A percentile compares a stretch with the other conserved stretches of the same genome.
Evolutionary conservation across 164 flowering plant genomes (phyloP).

Genomic region (Umbellularia californica): DNA sequence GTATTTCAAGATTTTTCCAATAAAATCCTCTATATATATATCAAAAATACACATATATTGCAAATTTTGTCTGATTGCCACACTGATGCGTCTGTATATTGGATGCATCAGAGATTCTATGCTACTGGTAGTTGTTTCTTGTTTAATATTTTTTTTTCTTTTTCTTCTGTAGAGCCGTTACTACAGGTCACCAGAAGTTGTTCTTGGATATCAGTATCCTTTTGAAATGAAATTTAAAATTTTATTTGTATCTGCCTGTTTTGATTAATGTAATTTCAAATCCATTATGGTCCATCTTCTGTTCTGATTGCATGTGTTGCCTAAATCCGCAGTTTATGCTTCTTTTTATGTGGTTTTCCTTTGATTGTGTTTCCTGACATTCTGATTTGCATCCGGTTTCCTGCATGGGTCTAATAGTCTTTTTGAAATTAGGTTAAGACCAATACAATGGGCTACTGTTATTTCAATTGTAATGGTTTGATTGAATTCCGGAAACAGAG

Average conservation of each 20-base stretch:
- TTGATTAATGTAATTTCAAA: not conserved
- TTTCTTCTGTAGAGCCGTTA: constrained; percentile 86
- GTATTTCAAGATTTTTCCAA: no score
- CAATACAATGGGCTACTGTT: not conserved
- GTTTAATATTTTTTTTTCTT: not conserved
- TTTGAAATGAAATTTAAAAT: not conserved
- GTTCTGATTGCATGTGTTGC: no score
- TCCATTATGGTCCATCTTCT: not conserved
- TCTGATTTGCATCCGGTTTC: not conserved
- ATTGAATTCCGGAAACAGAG: not conserved
- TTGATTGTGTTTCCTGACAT: not conserved
- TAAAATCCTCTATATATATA: no score
- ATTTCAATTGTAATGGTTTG: not conserved
- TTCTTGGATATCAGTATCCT: constrained; percentile 99
- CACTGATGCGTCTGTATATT: not conserved
- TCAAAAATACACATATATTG: no score
- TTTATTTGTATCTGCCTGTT: not conserved
- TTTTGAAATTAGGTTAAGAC: no score
- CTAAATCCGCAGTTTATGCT: no score
- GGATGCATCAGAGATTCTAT: not conserved
- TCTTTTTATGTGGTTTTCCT: not conserved
- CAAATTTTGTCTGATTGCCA: not conserved
- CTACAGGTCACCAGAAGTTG: constrained; percentile 98
- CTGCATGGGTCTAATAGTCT: not conserved
- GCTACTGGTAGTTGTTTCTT: not conserved